These are phyloP conservation scores for Lactarius akahatsu DNA, from an alignment of 768 basidiomycete genomes.

Conservation along the genomic window DNA sequence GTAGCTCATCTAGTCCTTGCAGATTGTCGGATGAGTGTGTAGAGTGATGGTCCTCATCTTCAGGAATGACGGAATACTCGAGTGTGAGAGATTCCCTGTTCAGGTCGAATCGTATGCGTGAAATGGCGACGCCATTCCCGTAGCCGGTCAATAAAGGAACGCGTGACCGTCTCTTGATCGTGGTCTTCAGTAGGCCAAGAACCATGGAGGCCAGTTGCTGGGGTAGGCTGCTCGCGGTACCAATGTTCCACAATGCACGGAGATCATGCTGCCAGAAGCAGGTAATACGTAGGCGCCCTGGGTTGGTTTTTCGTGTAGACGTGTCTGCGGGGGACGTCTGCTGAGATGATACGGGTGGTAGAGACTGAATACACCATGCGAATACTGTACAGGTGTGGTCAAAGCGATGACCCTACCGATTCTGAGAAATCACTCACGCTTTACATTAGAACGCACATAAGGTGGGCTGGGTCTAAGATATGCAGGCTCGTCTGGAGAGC, in stretches of 20 bases:
- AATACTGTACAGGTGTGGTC: slow-evolving; percentile 51
- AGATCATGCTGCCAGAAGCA: slow-evolving; percentile 97
- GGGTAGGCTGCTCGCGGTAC: slow-evolving; percentile 57
- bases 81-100: slow-evolving; percentile 80
- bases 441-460: slow-evolving; percentile 84
- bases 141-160: slow-evolving; percentile 76
- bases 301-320: slow-evolving; percentile 26
- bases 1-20: slow-evolving; percentile 62
- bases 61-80: slow-evolving; percentile 81
- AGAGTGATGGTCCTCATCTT: slow-evolving; percentile 54
- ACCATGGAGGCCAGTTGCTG: slow-evolving; percentile 88
- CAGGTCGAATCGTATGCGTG: slow-evolving; percentile 74
- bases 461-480: slow-evolving; percentile 91
- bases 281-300: slow-evolving; percentile 67
- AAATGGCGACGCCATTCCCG: slow-evolving; percentile 79
- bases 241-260: slow-evolving; percentile 81
- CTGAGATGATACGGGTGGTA: slow-evolving; percentile 37
- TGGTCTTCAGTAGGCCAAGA: slow-evolving; percentile 77
- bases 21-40: slow-evolving; percentile 34
- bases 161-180: slow-evolving; percentile 68
- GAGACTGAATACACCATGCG: slow-evolving; percentile 89
- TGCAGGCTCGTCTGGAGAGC: slow-evolving; percentile 85
- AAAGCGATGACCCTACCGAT: slow-evolving; percentile 23
- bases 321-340: slow-evolving; percentile 36
- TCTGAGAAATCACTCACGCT: slow-evolving; percentile 46